A percentile compares a stretch with the other conserved stretches of the same genome.
These are phyloP conservation scores for Hanseniaspora pseudoguilliermondii DNA, from an alignment of 805 yeast genomes.

Conservation along the genomic window DNA sequence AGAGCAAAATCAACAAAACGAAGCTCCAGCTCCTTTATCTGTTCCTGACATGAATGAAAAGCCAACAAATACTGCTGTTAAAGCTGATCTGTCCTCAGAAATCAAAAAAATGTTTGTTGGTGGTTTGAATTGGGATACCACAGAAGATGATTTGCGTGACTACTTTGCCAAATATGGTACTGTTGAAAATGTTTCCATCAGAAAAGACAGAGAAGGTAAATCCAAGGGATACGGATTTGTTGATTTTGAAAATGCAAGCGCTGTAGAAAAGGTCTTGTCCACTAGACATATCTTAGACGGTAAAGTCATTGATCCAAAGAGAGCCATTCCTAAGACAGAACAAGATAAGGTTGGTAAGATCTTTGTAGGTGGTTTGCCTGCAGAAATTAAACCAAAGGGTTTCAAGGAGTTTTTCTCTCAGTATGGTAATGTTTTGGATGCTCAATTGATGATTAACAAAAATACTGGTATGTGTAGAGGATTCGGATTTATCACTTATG, in stretches of 20 bases:
- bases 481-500: constrained; percentile 92
- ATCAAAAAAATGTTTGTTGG: constrained; percentile 91
- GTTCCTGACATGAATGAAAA: constrained; percentile 2
- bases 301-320: constrained; percentile 89
- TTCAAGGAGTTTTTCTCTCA: constrained; percentile 75
- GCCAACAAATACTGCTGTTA: constrained; percentile 21
- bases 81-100: constrained; percentile 50
- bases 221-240: constrained; percentile 92
- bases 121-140: constrained; percentile 95
- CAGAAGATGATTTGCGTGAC: constrained; percentile 69
- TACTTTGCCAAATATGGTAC: constrained; percentile 85
- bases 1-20: constrained; percentile 14
- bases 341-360: constrained; percentile 94
- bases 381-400: constrained; percentile 83
- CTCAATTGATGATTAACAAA: constrained; percentile 92
- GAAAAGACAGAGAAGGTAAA: constrained; percentile 86
- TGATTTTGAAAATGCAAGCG: constrained; percentile 66
- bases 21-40: constrained; percentile 9
- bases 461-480: constrained; percentile 96
- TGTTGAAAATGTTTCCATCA: constrained; percentile 74
- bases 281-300: constrained; percentile 87
- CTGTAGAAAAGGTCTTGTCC: constrained; percentile 76
- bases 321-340: constrained; percentile 95
- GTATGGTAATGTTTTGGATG: constrained; percentile 86
- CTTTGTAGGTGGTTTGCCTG: constrained; percentile 93